Evolutionary conservation across 108 stramenopile genomes (phyloP), one percentile per base, ranked within the genome.

Genomic region (Skeletonema tropicum): DNA sequence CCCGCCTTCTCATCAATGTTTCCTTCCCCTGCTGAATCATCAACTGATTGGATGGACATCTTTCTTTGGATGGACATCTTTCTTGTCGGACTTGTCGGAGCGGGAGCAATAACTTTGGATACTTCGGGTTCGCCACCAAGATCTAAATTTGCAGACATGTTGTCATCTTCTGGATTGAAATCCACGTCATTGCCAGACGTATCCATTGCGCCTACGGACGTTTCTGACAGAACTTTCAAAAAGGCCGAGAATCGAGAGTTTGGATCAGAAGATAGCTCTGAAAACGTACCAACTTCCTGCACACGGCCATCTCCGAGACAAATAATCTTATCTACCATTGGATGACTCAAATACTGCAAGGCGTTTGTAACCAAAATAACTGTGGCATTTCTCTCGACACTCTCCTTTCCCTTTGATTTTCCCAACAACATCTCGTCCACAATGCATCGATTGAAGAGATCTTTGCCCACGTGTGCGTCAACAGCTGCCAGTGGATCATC

Each of bases 401-500:
- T 58, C 21, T 45, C 45, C n/a, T 29, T 15, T 57, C 41, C 17
- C 42, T 78, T 68, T 21, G 70, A 69, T 79, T 57, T 79, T 38
- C 80, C 77, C 19, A 71, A 35, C 33, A 92, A 31, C 57, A 97
- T 81, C 59, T 91, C 82, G 17, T 92, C 84, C 23, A 92, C 77
- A 59, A 99, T 93, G 77, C 95, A 96, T 26, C 96, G 68, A 11
- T 93, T 73, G 68, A 98, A 98, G 10, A 99, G 49, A 64, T 96
- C 92, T 39, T 86, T 82, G 2, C 90, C 98, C 15, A 98, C 98
- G 68, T 97, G 96, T 8, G 97, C 94, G 77, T 98, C 98, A 12
- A 99, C 93, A 15, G 97, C 97, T 12, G 91, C 85, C 6, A 99
- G 78, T 17, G 93, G 89, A 79, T 99, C 98, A 74, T 99, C 99